These are phyloP conservation scores for Ustilago vetiveriae DNA, from an alignment of 1,284 basidiomycete species.

Conservation along the genomic window DNA sequence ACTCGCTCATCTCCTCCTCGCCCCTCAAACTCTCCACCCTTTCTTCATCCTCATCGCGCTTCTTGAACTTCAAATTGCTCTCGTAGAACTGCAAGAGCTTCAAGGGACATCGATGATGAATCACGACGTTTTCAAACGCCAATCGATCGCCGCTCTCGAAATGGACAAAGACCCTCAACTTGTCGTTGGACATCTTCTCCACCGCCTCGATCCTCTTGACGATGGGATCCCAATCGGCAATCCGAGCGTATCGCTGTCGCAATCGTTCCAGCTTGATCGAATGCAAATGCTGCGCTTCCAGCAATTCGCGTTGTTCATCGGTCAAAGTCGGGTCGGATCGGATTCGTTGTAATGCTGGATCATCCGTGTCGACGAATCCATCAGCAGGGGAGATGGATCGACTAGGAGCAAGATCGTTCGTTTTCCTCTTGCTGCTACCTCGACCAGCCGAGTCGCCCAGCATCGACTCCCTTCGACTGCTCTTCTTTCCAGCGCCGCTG, in stretches of 20 bases:
- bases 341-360: slow-evolving; percentile 19
- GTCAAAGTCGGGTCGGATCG: slow-evolving; percentile 17
- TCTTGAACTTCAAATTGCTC: slow-evolving; percentile 37
- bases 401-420: neutral
- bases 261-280: slow-evolving; percentile 24
- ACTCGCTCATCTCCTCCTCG: slow-evolving; percentile 12
- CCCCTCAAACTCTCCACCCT: slow-evolving; percentile 2
- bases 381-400: slow-evolving; percentile 14
- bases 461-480: neutral
- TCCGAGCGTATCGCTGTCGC: slow-evolving; percentile 31
- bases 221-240: slow-evolving; percentile 55
- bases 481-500: neutral
- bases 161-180: slow-evolving; percentile 39
- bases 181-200: slow-evolving; percentile 36
- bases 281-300: slow-evolving; percentile 34
- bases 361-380: slow-evolving; percentile 9
- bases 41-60: slow-evolving; percentile 1
- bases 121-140: slow-evolving; percentile 41
- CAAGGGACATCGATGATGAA: slow-evolving; percentile 48
- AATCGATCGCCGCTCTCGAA: slow-evolving; percentile 39
- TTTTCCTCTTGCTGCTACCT: neutral
- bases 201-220: slow-evolving; percentile 43
- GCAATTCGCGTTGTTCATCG: slow-evolving; percentile 14
- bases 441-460: neutral
- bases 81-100: slow-evolving; percentile 55